A percentile compares a stretch with the other conserved stretches of the same genome.
These are phyloP conservation scores for Metschnikowia henanensis DNA, from an alignment of 805 yeast species.

Conservation along the genomic window DNA sequence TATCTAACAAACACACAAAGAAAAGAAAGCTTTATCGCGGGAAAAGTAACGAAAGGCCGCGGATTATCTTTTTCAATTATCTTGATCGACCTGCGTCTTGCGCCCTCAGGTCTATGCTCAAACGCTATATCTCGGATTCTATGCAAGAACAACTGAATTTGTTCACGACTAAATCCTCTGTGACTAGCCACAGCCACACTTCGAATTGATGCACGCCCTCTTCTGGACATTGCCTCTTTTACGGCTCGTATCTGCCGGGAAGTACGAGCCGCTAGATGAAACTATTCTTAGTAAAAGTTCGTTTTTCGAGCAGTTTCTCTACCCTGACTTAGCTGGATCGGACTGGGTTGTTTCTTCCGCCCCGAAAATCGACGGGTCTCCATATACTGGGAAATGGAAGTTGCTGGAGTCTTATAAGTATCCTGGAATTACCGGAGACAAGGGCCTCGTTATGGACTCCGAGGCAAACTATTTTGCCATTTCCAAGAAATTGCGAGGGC, in stretches of 20 bases:
- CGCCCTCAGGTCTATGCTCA: too few species aligned
- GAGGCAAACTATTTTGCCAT: conserved; percentile 85
- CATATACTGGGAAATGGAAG: conserved; percentile 75
- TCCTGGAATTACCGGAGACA: conserved; percentile 64
- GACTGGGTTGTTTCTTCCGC: conserved; percentile 56
- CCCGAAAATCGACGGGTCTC: conserved; percentile 48
- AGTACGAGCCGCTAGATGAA: conserved; percentile 36
- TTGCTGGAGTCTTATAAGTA: conserved; percentile 57
- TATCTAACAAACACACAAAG: too few species aligned
- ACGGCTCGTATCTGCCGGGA: conserved; percentile 11
- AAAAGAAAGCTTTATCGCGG: too few species aligned
- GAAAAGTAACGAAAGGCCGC: too few species aligned
- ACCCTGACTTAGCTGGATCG: conserved; percentile 24
- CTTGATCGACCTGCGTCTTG: too few species aligned
- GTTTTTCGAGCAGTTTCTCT: conserved; percentile 64
- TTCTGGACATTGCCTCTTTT: conserved; percentile 7
- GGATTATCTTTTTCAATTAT: too few species aligned
- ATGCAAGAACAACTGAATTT: too few species aligned
- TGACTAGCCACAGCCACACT: too few species aligned
- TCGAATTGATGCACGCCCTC: neutral
- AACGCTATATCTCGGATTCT: too few species aligned
- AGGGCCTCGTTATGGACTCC: conserved; percentile 73
- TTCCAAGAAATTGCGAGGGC: conserved; percentile 55
- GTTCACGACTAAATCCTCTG: too few species aligned
- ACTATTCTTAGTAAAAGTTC: conserved; percentile 40